These are phyloP conservation scores for Amorphotheca resinae DNA, from an alignment of 495 filamentous ascomycete species.

Conservation along the genomic window DNA sequence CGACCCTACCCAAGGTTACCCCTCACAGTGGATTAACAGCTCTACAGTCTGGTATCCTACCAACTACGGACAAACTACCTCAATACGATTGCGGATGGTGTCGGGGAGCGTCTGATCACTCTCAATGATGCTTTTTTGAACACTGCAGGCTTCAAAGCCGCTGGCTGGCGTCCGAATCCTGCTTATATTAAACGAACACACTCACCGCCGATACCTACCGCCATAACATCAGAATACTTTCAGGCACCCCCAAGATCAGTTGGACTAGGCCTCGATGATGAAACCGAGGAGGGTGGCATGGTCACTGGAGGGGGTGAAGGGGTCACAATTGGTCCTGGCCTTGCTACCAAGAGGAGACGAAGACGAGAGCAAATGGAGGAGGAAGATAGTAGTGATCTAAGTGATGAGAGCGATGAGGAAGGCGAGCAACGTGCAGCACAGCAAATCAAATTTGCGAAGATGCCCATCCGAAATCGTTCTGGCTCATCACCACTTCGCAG, in stretches of 20 bases:
- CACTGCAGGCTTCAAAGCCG: constrained; percentile 86
- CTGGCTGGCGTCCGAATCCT: constrained; percentile 76
- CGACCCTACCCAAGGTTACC: neutral
- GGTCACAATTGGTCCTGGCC: constrained; percentile 58
- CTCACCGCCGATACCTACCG: constrained; percentile 91
- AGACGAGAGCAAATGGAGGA: constrained; percentile 76
- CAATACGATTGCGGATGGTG: constrained; percentile 80
- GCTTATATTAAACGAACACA: constrained; percentile 79
- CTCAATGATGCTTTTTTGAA: constrained; percentile 85
- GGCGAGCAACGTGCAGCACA: constrained; percentile 53
- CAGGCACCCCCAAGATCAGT: constrained; percentile 47
- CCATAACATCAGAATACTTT: constrained; percentile 83
- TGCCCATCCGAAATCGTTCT: constrained; percentile 77
- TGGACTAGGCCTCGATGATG: constrained; percentile 46
- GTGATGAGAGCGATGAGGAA: constrained; percentile 92
- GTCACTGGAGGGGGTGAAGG: constrained; percentile 58
- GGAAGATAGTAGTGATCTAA: constrained; percentile 92
- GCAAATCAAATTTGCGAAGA: constrained; percentile 89
- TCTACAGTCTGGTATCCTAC: constrained; percentile 73
- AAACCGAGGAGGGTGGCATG: constrained; percentile 72
- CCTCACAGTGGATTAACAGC: neutral
- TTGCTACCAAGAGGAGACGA: constrained; percentile 39
- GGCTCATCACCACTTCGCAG: constrained; percentile 74
- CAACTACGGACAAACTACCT: constrained; percentile 88
- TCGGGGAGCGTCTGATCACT: constrained; percentile 88